Conservation (phyloP, 495 filamentous ascomycete species). For the Aspergillus coremiiformis region DNA sequence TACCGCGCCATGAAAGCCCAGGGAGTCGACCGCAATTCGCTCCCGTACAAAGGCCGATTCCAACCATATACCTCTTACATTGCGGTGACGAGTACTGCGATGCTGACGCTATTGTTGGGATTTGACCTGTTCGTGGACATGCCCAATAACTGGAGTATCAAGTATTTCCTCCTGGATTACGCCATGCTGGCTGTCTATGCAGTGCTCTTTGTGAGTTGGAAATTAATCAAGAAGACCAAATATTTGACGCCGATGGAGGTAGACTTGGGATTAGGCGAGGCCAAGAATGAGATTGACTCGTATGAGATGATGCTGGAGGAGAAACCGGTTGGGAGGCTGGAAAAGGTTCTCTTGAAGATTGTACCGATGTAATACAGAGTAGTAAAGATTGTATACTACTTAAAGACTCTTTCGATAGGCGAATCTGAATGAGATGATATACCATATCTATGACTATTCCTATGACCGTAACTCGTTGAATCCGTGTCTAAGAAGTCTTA, state of each 20-base stretch:
- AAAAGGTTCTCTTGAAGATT: too few relatives aligned
- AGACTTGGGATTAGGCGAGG: constrained; percentile 26
- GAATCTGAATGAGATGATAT: too few relatives aligned
- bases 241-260: constrained; percentile 32
- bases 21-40: constrained; percentile 22
- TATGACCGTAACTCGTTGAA: too few relatives aligned
- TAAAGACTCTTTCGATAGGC: too few relatives aligned
- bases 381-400: too few relatives aligned
- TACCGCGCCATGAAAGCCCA: constrained; percentile 26
- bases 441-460: too few relatives aligned
- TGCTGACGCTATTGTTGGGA: constrained; percentile 25
- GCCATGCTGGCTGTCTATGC: constrained; percentile 44
- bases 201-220: constrained; percentile 46
- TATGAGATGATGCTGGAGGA: constrained; percentile 36
- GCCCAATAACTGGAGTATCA: constrained; percentile 18
- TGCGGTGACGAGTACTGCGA: constrained; percentile 26
- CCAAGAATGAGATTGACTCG: constrained; percentile 53
- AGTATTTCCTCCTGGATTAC: constrained; percentile 25
- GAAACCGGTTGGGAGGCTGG: too few relatives aligned
- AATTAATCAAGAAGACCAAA: constrained; percentile 42
- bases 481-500: too few relatives aligned
- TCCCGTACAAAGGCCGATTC: constrained; percentile 23
- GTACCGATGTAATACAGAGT: too few relatives aligned
- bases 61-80: constrained; percentile 32
- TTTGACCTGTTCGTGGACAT: constrained; percentile 28